Conservation (phyloP, 1,284 basidiomycete genomes). For the Naganishia albida region DNA sequence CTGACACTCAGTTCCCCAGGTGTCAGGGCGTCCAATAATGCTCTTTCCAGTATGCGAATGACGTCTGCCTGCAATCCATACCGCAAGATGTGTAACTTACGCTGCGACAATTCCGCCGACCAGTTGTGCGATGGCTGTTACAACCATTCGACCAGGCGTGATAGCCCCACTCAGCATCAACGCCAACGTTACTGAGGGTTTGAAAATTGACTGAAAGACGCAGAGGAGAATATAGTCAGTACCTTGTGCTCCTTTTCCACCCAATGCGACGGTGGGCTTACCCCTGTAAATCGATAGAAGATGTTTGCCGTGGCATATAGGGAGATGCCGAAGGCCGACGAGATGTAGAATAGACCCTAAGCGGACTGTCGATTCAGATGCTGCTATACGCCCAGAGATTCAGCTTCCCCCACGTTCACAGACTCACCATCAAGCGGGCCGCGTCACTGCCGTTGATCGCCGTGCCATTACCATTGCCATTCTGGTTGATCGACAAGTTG, state of each 20-base stretch:
- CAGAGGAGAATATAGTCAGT: conserved; percentile 38
- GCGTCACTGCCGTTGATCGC: conserved; percentile 34
- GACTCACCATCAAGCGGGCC: conserved; percentile 39
- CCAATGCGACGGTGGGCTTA: neutral
- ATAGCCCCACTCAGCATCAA: conserved; percentile 65
- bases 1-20: conserved; percentile 64
- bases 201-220: conserved; percentile 57
- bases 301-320: conserved; percentile 70
- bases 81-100: conserved; percentile 1
- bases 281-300: conserved; percentile 70
- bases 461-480: conserved; percentile 35
- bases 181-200: conserved; percentile 67
- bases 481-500: conserved; percentile 36
- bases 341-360: conserved; percentile 60
- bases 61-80: neutral
- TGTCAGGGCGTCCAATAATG: conserved; percentile 62
- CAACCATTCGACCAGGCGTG: conserved; percentile 62
- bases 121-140: conserved; percentile 66
- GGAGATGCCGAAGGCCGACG: conserved; percentile 66
- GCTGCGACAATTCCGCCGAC: conserved; percentile 45
- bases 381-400: too few relatives aligned
- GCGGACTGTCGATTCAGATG: neutral
- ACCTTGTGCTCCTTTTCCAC: neutral
- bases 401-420: too few relatives aligned
- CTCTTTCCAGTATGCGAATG: conserved; percentile 45